phyloP scores from a whole-genome alignment of 179 eudicot genomes.

The Silene noctiflora region DNA sequence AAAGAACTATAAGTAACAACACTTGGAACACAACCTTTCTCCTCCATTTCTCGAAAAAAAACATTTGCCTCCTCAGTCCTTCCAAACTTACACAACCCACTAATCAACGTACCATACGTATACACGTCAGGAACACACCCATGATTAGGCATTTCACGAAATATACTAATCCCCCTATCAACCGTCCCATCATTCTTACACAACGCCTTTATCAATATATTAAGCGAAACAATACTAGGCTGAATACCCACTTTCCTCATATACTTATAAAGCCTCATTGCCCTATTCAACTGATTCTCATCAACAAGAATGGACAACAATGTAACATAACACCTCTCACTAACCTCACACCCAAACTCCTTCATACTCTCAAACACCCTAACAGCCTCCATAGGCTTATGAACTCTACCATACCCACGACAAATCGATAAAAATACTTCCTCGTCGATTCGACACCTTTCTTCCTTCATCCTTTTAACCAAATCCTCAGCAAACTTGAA shows the following conservation, averaged over 20 bases:
- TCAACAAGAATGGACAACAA: constrained; percentile 70
- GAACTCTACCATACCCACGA: constrained; percentile 83
- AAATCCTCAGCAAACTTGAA: constrained; percentile 72
- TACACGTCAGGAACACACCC: constrained; percentile 77
- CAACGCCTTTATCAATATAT: constrained; percentile 77
- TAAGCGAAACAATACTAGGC: constrained; percentile 69
- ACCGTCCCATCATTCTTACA: constrained; percentile 70
- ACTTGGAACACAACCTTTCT: constrained; percentile 61
- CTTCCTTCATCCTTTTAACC: constrained; percentile 69
- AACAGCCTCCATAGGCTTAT: constrained; percentile 71
- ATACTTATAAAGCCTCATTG: constrained; percentile 61
- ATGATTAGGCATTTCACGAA: constrained; percentile 72
- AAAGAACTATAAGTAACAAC: constrained; percentile 75
- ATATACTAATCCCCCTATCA: constrained; percentile 62
- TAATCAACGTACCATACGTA: constrained; percentile 84
- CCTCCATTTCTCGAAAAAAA: constrained; percentile 66
- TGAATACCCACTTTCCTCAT: constrained; percentile 70
- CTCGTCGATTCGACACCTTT: constrained; percentile 52
- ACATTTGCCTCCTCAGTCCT: constrained; percentile 58
- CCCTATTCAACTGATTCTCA: constrained; percentile 70
- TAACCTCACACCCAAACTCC: constrained; percentile 54
- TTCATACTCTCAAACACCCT: constrained; percentile 66
- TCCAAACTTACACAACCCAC: constrained; percentile 68
- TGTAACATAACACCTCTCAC: constrained; percentile 59
- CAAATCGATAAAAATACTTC: constrained; percentile 59